Conservation (phyloP, 2,329 filamentous ascomycete species). For the Alternaria postmessia region DNA sequence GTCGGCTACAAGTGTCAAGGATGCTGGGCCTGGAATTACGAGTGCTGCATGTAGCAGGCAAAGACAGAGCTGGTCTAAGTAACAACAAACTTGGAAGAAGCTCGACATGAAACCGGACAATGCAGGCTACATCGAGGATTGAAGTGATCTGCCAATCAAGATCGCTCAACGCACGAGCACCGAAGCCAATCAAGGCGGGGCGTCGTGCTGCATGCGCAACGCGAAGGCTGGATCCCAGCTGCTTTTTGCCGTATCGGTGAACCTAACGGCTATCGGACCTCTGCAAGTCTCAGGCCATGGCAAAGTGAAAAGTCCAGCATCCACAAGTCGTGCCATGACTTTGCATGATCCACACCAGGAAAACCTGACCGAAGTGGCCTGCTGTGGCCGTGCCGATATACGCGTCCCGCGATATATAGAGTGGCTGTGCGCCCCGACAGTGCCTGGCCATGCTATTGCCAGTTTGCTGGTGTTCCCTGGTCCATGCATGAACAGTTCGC, state of each 20-base stretch:
- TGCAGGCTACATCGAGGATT: conserved; percentile 27
- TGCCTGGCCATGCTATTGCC: neutral
- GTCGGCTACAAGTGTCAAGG: conserved; percentile 23
- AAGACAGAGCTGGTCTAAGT: conserved; percentile 28
- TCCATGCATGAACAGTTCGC: conserved; percentile 3
- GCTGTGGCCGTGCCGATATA: conserved; percentile 14
- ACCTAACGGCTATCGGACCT: conserved; percentile 37
- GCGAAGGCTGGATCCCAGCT: conserved; percentile 32
- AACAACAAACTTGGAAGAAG: conserved; percentile 49
- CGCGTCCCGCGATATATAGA: neutral
- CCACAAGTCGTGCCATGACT: conserved; percentile 8
- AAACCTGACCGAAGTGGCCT: neutral
- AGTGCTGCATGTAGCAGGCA: conserved; percentile 30
- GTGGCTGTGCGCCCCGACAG: conserved; percentile 2
- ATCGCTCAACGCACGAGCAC: conserved; percentile 14
- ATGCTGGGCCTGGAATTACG: conserved; percentile 26
- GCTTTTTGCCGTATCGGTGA: conserved; percentile 34
- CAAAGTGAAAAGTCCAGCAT: conserved; percentile 14
- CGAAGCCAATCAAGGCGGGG: conserved; percentile 34
- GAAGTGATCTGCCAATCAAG: conserved; percentile 40
- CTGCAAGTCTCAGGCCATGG: conserved; percentile 21
- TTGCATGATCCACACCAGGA: conserved; percentile 18
- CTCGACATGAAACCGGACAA: conserved; percentile 42
- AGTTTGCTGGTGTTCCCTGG: neutral
- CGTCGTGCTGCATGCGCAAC: conserved; percentile 30